Evolutionary conservation across 225 moss, liverwort and hornwort genomes (phyloP), one percentile per base, ranked within the genome.

Genomic region (Thuidium tamariscinum): DNA sequence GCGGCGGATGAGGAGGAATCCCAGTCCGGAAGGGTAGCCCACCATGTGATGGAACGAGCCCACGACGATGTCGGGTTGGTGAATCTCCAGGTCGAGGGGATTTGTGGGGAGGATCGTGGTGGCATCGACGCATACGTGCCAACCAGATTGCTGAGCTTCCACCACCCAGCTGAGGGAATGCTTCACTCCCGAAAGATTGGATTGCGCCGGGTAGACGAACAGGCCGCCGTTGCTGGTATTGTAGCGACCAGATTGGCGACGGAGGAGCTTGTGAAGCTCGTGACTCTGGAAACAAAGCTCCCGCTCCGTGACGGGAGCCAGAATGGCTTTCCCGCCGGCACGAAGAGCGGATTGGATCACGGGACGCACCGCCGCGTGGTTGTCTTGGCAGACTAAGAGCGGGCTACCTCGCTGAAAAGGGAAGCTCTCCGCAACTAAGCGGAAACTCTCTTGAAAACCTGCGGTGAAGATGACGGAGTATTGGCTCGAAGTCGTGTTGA

Each of bases 11-110:
- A 98, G 93, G 19, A 98, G 84, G 86, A 94, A 98, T 8, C 95
- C 95, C 56, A 98, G 84, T 7, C 98, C 98, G 7, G 98, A 90
- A 4, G 98, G 98, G 60, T 98, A 98, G 34, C 98, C 98, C n/a
- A 98, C 66, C 84, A 98, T 91, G 87, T 96, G 96, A 51, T 91
- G 87, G 51, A 95, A 95, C 39, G 98, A 96, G 37, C 98, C 98
- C 9, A 98, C 81, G 67, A 96, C 90, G 85, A 96, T 91, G 51
- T 98, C 96, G 13, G 98, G 96, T 29, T 93, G 94, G 84, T 93
- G 83, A 19, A 93, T 84, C 17, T 92, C 89, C 57, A 98, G 89
- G 82, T 98, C 94, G 55, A 98, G 86, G 5, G 67, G 57, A n/a
- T 86, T 92, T 10, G 94, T 77, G 4, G 98, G 94, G 51, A 98